Conservation (phyloP, 2,329 filamentous ascomycete genomes). For the Diplodia corticola region DNA sequence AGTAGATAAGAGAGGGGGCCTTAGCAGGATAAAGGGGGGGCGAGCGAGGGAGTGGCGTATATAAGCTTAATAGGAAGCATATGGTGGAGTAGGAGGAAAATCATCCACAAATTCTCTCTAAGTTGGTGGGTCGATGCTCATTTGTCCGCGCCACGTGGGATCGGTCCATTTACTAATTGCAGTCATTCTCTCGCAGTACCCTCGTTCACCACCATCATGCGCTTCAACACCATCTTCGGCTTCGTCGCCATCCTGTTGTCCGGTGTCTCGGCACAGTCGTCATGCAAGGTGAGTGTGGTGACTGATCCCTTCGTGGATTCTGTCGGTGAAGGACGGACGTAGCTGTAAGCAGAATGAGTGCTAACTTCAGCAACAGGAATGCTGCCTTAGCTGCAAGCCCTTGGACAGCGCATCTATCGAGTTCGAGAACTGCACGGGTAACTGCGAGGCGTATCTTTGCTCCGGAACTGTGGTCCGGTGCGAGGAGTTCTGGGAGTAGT, state of each 20-base stretch:
- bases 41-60: neutral
- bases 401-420: neutral
- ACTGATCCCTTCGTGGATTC: neutral
- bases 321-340: no score
- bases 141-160: neutral
- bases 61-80: neutral
- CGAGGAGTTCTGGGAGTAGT: slow-evolving; percentile 4
- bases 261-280: neutral
- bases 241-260: neutral
- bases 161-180: neutral
- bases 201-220: neutral
- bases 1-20: neutral
- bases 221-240: neutral
- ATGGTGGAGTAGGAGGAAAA: neutral
- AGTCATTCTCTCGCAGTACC: neutral
- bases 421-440: slow-evolving; percentile 4
- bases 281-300: neutral
- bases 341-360: no score
- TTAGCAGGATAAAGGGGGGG: neutral
- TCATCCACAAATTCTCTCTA: neutral
- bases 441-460: neutral
- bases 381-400: neutral
- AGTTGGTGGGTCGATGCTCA: neutral
- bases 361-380: neutral
- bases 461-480: neutral